These are phyloP conservation scores for Tulasnella sp. DNA, from an alignment of 768 basidiomycete species.

Conservation along the genomic window DNA sequence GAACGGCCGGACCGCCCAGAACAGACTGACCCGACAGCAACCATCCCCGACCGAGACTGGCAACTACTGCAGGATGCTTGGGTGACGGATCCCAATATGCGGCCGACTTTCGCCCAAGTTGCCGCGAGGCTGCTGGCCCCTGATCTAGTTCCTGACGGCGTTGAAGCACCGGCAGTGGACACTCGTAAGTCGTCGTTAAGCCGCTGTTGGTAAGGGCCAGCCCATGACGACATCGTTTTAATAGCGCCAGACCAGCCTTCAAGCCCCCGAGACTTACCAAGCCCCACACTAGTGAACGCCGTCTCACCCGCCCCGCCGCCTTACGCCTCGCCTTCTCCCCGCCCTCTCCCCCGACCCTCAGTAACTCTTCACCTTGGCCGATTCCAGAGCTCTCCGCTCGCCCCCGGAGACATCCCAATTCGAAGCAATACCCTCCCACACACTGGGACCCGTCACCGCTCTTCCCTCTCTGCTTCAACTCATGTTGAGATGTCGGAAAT, in stretches of 20 bases:
- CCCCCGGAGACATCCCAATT: background rate
- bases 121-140: background rate
- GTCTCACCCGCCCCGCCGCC: constrained; percentile 13
- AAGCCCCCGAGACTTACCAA: background rate
- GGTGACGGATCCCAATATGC: background rate
- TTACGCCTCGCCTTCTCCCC: background rate
- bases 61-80: background rate
- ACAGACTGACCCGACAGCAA: background rate
- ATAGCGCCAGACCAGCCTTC: background rate
- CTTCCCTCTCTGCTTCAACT: background rate
- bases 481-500: background rate
- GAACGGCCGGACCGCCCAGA: constrained; percentile 19
- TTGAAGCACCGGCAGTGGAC: background rate
- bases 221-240: background rate
- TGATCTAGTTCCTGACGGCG: background rate
- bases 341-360: background rate
- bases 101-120: constrained; percentile 13
- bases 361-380: background rate
- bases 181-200: background rate
- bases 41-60: constrained; percentile 9
- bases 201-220: background rate
- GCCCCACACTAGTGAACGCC: background rate
- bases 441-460: background rate
- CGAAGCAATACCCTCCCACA: background rate
- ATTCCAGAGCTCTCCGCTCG: background rate